Evolutionary conservation across 2,329 filamentous ascomycete genomes (phyloP), one percentile per base, ranked within the genome.

Genomic region (Claviceps citrina): DNA sequence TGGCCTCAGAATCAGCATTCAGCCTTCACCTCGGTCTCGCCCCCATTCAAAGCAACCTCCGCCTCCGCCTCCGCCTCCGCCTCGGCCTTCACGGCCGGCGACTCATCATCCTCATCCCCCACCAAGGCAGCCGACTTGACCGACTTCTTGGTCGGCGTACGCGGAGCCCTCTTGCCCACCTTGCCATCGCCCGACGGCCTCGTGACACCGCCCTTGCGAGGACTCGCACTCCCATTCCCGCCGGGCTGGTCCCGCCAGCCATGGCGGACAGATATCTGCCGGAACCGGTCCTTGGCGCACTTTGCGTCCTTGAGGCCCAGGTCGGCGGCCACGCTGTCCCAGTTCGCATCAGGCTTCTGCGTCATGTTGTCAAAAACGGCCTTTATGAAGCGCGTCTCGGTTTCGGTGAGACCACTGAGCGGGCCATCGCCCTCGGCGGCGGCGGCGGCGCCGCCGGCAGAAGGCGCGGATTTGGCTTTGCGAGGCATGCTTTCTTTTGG

Each of bases 281-380:
- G 57, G 50, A 63, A 64, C 25, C 60, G 59, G 43, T 64, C 57
- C 39, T 59, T 61, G 43, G 62, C 62, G 42, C 60, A 64, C 36
- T 60, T 63, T 38, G 53, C 58, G 36, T 63, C 57, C 43, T 64
- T 64, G 39, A 66, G 55, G 3, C 53, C 54, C 12, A 62, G 45
- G 10, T 51, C 47, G 2, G 31, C 7, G 4, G 63, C 64, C 31
- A 68, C 57, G 1, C 51, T 46, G 13, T 59, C 51, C 54, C 59
- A 68, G 49, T 68, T 52, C 22, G 64, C 56, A 7, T 63, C 57
- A 6, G 59, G 60, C 44, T 60, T 61, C 32, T 56, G 47, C 5
- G 50, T 58, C 56, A 65, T 62, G 47, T 63, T 59, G 47, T 62
- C 55, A 43, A 65, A 64, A 30, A 65, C 51, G 10, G 58, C 56